Evolutionary conservation across 1,284 basidiomycete species (phyloP), one percentile per base, ranked within the genome.

Genomic region (Microstroma glucosiphilum): DNA sequence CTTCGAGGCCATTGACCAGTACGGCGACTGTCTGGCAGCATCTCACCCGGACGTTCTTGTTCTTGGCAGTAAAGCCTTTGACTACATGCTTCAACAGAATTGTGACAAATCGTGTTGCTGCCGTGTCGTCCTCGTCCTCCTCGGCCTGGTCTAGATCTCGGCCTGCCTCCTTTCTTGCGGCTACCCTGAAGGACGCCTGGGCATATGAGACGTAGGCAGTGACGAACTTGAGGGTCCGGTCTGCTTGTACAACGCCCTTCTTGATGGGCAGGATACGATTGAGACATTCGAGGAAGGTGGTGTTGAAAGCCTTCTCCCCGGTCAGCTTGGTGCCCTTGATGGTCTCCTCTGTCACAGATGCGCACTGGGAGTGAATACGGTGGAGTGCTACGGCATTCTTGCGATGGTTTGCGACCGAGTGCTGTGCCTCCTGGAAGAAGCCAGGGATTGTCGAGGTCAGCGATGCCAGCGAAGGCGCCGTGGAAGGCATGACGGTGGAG

Each of bases 311-410:
- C 70, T 85, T 86, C 79, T 96, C 92, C 9, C 92, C 94, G 0
- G 85, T 82, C 7, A 89, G 83, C 67, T 85, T 87, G 56, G 84
- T 80, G 54, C 82, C 83, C 60, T 80, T 82, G 25, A 83, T 82
- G 21, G 84, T 78, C 8, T 82, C 61, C 63, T 88, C 84, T 2
- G 83, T 87, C 68, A 88, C 79, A 1, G 80, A 73, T 0, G 86
- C 83, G 30, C 87, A 87, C 68, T 87, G 85, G 19, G 82, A 73
- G 69, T 96, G 92, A 48, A 93, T 80, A 78, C 92, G 92, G 82
- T 89, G 85, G 1, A 97, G 85, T 0, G 88, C 86, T 57, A 92
- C 89, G 63, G 88, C 85, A 80, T 96, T 96, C 84, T 97, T 97
- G 66, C 89, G 85, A 79, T 91, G 92, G 78, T 91, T 92, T 7